Evolutionary conservation across 306 rosid genomes (phyloP), one percentile per base, ranked within the genome.

Genomic region (Vigna hirtella): DNA sequence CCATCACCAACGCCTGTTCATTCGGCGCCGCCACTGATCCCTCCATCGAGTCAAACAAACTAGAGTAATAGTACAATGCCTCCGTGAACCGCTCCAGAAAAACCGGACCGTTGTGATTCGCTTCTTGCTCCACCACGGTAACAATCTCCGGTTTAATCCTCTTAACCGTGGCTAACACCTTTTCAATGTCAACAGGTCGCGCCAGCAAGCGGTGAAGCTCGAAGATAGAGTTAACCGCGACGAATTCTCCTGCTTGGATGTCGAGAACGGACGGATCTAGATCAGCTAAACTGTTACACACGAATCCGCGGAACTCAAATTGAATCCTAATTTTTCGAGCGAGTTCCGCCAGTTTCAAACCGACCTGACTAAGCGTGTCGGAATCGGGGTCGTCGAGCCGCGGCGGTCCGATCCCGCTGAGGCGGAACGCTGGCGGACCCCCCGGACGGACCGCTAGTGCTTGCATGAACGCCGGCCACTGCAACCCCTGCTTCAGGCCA

Each of bases 71-170:
- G 62, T 55, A 55, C 62, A 55, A 55, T 9, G 62, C 62, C 15
- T 55, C 62, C 32, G 30, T 55, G 62, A 55, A 55, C 15, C 62
- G 14, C 15, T 55, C 62, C 7, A 20, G 28, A 55, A 55, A 55
- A 9, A 20, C 32, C 32, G 62, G 32, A 18, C 30, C 7, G 62
- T 55, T 55, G 62, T 55, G 62, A 28, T 55, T 55, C 32, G 62
- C 62, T 55, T 55, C 62, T 55, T 55, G 62, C 62, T 55, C 62
- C 62, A 55, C 62, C 14, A 55, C 62, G 2, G 62, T 55, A 20
- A 55, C 6, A 9, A 55, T 20, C 14, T 55, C 32, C 2, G 62
- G 62, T 8, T 55, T 55, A 1, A 55, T 55, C 7, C 15, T 55
- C 32, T 55, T 55, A 9, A 55, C 11, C 20, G 32, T 55, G 6